These are phyloP conservation scores for Dentipellis fragilis DNA, from an alignment of 768 basidiomycete species.

Conservation along the genomic window DNA sequence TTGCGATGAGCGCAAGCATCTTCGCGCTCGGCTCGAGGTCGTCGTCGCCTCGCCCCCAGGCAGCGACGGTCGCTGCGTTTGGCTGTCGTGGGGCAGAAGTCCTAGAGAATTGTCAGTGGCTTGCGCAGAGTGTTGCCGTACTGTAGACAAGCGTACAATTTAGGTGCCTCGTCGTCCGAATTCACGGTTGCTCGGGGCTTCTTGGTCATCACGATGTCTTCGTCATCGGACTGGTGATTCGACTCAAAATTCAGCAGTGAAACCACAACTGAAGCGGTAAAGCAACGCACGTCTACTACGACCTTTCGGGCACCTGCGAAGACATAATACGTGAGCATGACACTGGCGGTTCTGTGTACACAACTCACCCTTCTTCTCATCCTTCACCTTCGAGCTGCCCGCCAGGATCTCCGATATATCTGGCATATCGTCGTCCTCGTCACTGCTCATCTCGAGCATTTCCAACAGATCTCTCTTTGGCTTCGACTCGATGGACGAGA, in stretches of 20 bases:
- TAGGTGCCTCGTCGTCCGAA: background rate
- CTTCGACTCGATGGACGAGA: constrained; percentile 6
- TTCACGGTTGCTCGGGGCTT: background rate
- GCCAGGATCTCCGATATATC: constrained; percentile 34
- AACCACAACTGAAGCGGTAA: background rate
- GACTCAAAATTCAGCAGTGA: background rate
- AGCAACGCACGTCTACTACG: background rate
- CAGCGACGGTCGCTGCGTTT: constrained; percentile 27
- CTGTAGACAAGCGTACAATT: too few relatives aligned
- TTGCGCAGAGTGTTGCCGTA: too few relatives aligned
- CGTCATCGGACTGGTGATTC: background rate
- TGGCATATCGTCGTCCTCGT: constrained; percentile 39
- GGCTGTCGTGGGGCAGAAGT: constrained; percentile 7
- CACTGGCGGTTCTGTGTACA: background rate
- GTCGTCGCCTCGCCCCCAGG: constrained; percentile 51
- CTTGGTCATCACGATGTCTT: background rate
- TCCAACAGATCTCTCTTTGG: constrained; percentile 8
- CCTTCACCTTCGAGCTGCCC: constrained; percentile 4
- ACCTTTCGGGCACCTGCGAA: background rate
- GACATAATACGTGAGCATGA: background rate
- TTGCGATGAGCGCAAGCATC: constrained; percentile 47
- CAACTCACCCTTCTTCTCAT: background rate
- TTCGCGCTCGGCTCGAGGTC: constrained; percentile 60
- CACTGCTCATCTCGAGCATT: constrained; percentile 12
- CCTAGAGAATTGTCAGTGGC: constrained; percentile 9